Percentiles rank a stretch among this genome's conserved stretches.
These are phyloP conservation scores for Globisporangium alternatum DNA, from an alignment of 352 stramenopile genomes.

Conservation along the genomic window DNA sequence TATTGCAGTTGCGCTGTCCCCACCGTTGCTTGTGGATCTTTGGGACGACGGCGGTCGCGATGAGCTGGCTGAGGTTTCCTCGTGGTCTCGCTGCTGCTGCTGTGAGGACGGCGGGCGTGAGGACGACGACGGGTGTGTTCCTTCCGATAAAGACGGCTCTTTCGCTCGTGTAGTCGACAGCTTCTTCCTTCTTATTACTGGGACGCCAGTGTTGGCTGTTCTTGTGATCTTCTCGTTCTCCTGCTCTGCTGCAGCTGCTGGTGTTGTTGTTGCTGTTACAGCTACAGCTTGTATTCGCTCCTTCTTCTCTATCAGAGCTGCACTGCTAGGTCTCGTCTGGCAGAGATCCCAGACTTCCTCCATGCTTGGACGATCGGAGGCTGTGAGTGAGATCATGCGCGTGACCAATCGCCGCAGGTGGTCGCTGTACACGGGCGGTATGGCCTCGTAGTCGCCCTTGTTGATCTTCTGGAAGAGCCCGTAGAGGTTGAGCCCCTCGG, in stretches of 20 bases:
- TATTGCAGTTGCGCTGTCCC: conserved; percentile 2
- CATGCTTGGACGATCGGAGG: conserved; percentile 56
- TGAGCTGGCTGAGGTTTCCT: conserved; percentile 16
- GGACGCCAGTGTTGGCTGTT: background rate
- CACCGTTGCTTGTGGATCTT: conserved; percentile 9
- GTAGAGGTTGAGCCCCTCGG: conserved; percentile 88
- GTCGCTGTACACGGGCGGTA: conserved; percentile 62
- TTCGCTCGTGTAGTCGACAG: background rate
- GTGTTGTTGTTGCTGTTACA: background rate
- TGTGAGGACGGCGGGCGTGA: conserved; percentile 5
- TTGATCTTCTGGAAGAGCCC: conserved; percentile 92
- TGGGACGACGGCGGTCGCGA: conserved; percentile 37
- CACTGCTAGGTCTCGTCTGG: conserved; percentile 27
- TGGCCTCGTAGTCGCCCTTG: conserved; percentile 75
- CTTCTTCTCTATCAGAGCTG: conserved; percentile 13
- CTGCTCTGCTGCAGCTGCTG: background rate
- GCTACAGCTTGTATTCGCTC: conserved; percentile 8
- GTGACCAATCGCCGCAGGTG: conserved; percentile 52
- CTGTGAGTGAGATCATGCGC: conserved; percentile 68
- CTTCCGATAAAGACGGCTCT: conserved; percentile 3
- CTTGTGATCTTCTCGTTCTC: conserved; percentile 12
- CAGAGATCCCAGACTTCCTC: conserved; percentile 65
- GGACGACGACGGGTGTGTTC: conserved; percentile 1
- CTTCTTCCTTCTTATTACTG: conserved; percentile 3
- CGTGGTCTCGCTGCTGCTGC: conserved; percentile 8